Base-by-base conservation (phyloP, 225 moss, liverwort and hornwort species). In the Asterella californica region DNA sequence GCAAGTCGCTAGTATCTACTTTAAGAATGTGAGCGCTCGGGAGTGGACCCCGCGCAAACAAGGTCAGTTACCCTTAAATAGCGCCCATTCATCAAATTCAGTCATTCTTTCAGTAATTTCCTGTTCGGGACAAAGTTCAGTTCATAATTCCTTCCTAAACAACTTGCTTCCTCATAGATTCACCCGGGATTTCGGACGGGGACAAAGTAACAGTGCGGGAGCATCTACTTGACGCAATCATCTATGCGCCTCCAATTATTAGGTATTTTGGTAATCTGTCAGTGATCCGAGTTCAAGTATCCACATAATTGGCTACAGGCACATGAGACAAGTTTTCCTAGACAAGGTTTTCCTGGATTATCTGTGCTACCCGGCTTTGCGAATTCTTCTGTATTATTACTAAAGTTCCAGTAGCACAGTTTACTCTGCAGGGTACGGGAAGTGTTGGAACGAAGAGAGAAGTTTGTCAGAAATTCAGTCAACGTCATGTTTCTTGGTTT, bases 1-100 rank as follows among this genome's bases (percentile, higher is more conserved):
- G 18, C 99, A 99, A 89, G 89, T 95, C 78, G 99, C 99, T 45
- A 99, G 99, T 76, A 99, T 99, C 52, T 89, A 94, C 79, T 95
- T 99, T 85, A 99, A 99, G 88, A 99, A 99, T 87, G 95, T 99
- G 79, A 91, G 88, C 32, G 99, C 93, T 12, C 88, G 93, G 79
- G 95, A 95, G 78, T 99, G 99, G 99, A 75, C 89, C 71, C 93
- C 99, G 38, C 93, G 95, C 46, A 94, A 95, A 76, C 78, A 91
- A 78, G 99, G 99, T 99, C 80, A 83, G 22, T 46, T 53, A 52
- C 5, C 5, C 4, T 42, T 7, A 42, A 3, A 42, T 42, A 42
- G 4, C 42, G 42, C 3, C 7, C 42, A 3, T 3, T 42, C 42
- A 42, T 42, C 42, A 42, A 15, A 36, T 34, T 37, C 7, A 36